Evolutionary conservation across 768 basidiomycete genomes (phyloP).

Genomic region (Amanita thiersii): DNA sequence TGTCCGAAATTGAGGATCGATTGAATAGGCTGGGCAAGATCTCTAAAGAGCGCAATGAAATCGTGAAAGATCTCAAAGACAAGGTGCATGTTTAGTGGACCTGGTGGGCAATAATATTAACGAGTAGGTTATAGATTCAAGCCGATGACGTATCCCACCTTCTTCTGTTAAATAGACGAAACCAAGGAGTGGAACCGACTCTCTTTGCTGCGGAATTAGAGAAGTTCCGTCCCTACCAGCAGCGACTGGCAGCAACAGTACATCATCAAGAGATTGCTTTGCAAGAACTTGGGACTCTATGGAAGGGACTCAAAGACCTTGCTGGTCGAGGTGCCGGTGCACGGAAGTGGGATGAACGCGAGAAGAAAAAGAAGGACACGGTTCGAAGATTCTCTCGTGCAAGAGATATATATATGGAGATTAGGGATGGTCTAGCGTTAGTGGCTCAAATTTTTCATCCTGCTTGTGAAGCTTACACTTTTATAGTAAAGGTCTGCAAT

Average conservation of each 20-base stretch:
- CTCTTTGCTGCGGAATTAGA: conserved; percentile 92
- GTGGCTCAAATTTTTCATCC: conserved; percentile 22
- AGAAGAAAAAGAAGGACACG: conserved; percentile 70
- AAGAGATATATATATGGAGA: conserved; percentile 80
- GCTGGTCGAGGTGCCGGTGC: conserved; percentile 74
- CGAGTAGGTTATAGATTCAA: conserved; percentile 57
- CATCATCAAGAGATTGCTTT: conserved; percentile 68
- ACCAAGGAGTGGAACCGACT: conserved; percentile 73
- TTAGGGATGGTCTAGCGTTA: conserved; percentile 75
- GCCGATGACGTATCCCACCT: conserved; percentile 94
- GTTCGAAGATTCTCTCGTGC: conserved; percentile 66
- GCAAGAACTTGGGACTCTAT: conserved; percentile 66
- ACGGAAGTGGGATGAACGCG: conserved; percentile 74
- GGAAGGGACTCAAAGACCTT: conserved; percentile 65
- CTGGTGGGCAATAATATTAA: not conserved
- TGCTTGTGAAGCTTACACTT: conserved; percentile 3
- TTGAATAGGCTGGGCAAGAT: conserved; percentile 77
- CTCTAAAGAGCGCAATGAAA: conserved; percentile 74
- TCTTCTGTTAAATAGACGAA: conserved; percentile 83
- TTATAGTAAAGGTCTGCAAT: conserved; percentile 77
- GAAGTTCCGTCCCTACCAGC: conserved; percentile 91
- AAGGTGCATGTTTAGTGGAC: conserved; percentile 45
- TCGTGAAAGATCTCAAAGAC: conserved; percentile 91
- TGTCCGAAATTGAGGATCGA: conserved; percentile 72
- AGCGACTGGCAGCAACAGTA: conserved; percentile 69